A percentile compares a stretch with the other conserved stretches of the same genome.
Evolutionary conservation across 176 grass and related monocot genomes (phyloP).

Genomic region (Avena atlantica): DNA sequence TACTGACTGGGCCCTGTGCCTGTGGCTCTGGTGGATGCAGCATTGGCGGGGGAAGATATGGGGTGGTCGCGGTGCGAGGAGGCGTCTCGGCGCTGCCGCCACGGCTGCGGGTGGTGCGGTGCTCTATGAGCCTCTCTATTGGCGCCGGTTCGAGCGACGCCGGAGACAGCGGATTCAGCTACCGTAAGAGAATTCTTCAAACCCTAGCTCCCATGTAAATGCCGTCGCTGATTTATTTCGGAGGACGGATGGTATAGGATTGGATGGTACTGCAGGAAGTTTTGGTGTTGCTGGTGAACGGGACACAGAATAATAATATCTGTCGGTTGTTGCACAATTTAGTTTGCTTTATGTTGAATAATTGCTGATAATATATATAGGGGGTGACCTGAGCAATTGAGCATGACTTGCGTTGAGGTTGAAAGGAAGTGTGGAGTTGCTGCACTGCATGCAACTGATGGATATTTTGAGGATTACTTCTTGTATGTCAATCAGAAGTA

Average conservation of each 20-base stretch:
- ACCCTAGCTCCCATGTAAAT: neutral
- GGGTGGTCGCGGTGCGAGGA: conserved; percentile 12
- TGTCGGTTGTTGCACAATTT: neutral
- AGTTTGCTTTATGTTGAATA: neutral
- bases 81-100: conserved; percentile 44
- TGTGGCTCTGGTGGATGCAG: conserved; percentile 9
- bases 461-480: neutral
- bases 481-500: neutral
- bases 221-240: neutral
- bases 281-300: conserved; percentile 37
- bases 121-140: conserved; percentile 76
- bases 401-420: neutral
- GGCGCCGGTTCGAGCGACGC: conserved; percentile 51
- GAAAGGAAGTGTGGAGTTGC: neutral
- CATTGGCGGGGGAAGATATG: conserved; percentile 35
- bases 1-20: neutral
- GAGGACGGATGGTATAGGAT: neutral
- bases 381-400: neutral
- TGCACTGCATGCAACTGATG: neutral
- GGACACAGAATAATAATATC: conserved; percentile 33
- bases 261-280: neutral
- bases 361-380: neutral
- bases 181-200: conserved; percentile 44
- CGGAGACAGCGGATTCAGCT: conserved; percentile 61
- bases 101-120: conserved; percentile 52